A percentile compares a stretch with the other conserved stretches of the same genome.
Evolutionary conservation across 2,329 filamentous ascomycete species (phyloP).

Genomic region (Venturia effusa): DNA sequence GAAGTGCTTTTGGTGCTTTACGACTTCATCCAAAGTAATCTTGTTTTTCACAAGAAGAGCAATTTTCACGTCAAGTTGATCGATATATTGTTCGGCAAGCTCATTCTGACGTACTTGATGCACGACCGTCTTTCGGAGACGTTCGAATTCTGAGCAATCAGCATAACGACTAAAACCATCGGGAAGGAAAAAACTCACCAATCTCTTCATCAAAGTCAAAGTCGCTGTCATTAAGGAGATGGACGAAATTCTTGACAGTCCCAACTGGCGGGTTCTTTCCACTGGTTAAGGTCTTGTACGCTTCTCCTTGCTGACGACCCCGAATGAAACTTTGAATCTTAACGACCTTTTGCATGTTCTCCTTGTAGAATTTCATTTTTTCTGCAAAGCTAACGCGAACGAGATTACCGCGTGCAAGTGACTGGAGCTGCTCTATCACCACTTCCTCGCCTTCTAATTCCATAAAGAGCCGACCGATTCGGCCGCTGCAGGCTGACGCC

Average conservation of each 20-base stretch:
- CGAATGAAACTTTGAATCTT: conserved; percentile 97
- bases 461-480: conserved; percentile 61
- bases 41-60: conserved; percentile 98
- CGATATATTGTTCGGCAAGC: conserved; percentile 93
- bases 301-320: conserved; percentile 90
- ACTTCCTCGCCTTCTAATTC: conserved; percentile 78
- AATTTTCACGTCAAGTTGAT: conserved; percentile 98
- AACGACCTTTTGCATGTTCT: conserved; percentile 98
- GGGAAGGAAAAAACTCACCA: conserved; percentile 21
- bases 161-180: conserved; percentile 15
- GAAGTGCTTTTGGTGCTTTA: conserved; percentile 93
- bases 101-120: conserved; percentile 97
- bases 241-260: conserved; percentile 96
- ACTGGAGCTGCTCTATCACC: conserved; percentile 63
- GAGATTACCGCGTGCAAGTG: conserved; percentile 60
- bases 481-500: conserved; percentile 66
- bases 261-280: conserved; percentile 95
- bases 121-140: conserved; percentile 87
- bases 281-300: conserved; percentile 91
- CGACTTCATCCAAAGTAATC: conserved; percentile 94
- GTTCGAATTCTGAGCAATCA: conserved; percentile 61
- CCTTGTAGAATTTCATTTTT: conserved; percentile 78
- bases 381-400: conserved; percentile 68
- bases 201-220: conserved; percentile 99
- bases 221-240: conserved; percentile 93